Evolutionary conservation across 257 asterid species (phyloP).

Genomic region (Solanum corneliomulleri): DNA sequence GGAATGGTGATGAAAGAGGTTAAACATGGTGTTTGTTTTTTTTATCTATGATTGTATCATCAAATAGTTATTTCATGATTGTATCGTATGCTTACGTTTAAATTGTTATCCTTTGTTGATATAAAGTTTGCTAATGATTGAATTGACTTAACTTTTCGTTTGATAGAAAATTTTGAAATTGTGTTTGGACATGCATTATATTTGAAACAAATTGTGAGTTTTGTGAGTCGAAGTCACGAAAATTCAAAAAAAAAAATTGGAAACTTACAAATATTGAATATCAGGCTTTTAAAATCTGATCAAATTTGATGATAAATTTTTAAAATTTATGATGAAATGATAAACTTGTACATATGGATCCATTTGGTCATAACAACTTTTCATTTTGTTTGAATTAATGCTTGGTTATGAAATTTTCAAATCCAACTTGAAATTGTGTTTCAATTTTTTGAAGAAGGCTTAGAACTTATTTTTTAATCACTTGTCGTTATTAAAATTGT

Average conservation of each 20-base stretch:
- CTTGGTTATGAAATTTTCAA: background rate
- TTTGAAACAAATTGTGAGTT: no score
- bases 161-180: background rate
- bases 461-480: background rate
- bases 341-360: background rate
- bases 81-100: background rate
- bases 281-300: no score
- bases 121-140: background rate
- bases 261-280: background rate
- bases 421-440: background rate
- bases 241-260: no score
- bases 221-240: background rate
- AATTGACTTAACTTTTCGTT: background rate
- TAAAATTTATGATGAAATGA: no score
- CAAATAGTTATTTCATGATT: background rate
- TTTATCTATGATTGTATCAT: background rate
- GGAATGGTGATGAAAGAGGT: conserved; percentile 70
- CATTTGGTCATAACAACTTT: background rate
- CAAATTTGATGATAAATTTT: no score
- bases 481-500: background rate
- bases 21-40: background rate
- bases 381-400: background rate
- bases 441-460: background rate
- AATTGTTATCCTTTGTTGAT: background rate
- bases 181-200: background rate